Conservation (phyloP, 306 rosid species). For the Trifolium pratense region DNA sequence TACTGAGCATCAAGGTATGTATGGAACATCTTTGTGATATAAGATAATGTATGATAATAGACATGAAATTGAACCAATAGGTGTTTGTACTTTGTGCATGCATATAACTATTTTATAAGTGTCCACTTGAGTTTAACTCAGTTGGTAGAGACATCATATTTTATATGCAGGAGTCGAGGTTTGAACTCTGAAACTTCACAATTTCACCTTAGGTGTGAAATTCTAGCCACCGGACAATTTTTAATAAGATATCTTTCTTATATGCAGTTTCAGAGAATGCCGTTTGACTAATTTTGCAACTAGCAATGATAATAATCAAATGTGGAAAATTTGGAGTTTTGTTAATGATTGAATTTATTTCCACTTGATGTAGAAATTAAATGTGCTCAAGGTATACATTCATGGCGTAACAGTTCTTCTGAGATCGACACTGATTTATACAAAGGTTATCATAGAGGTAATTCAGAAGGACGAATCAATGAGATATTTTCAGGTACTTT, state of each 20-base stretch:
- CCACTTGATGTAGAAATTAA: conserved; percentile 46
- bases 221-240: too few species aligned
- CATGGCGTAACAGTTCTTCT: conserved; percentile 68
- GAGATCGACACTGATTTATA: conserved; percentile 60
- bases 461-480: conserved; percentile 33
- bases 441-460: conserved; percentile 49
- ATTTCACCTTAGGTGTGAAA: too few species aligned
- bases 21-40: conserved; percentile 6
- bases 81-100: neutral
- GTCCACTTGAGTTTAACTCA: too few species aligned
- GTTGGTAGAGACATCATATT: too few species aligned
- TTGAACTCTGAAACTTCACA: too few species aligned
- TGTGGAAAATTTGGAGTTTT: too few species aligned
- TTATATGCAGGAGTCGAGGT: too few species aligned
- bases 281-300: too few species aligned
- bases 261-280: too few species aligned
- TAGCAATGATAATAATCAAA: too few species aligned
- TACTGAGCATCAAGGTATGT: conserved; percentile 51
- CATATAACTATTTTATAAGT: too few species aligned
- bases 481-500: conserved; percentile 64
- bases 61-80: neutral
- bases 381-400: conserved; percentile 54
- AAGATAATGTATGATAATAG: conserved; percentile 13
- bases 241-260: too few species aligned
- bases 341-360: conserved; percentile 37